These are phyloP conservation scores for Venturia effusa DNA, from an alignment of 2,329 filamentous ascomycete species.

Conservation along the genomic window DNA sequence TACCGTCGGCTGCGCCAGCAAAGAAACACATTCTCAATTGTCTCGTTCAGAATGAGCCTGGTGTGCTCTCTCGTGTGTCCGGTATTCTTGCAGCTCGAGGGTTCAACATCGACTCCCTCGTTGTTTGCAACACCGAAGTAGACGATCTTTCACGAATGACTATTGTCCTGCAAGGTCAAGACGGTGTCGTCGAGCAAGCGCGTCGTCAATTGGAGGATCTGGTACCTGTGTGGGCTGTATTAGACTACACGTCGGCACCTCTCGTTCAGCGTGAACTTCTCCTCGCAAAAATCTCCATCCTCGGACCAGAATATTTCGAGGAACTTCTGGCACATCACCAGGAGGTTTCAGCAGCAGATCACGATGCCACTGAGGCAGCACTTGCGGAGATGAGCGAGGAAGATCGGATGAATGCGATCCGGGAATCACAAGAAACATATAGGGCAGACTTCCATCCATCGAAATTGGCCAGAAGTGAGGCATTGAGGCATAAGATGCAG, in stretches of 20 bases:
- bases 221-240: conserved; percentile 94
- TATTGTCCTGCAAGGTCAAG: conserved; percentile 90
- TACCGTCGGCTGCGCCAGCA: conserved; percentile 68
- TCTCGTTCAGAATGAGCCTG: conserved; percentile 96
- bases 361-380: conserved; percentile 14
- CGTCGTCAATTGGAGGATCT: conserved; percentile 90
- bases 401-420: conserved; percentile 12
- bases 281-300: conserved; percentile 90
- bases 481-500: conserved; percentile 91
- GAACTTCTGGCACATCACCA: conserved; percentile 92
- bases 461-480: conserved; percentile 75
- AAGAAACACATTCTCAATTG: conserved; percentile 98
- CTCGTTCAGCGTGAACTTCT: conserved; percentile 93
- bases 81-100: conserved; percentile 91
- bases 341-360: conserved; percentile 59
- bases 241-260: conserved; percentile 88
- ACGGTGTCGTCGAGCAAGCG: conserved; percentile 95
- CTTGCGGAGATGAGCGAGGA: conserved; percentile 10
- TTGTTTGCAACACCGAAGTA: conserved; percentile 96
- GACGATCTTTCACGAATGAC: conserved; percentile 97
- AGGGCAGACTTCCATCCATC: conserved; percentile 74
- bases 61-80: conserved; percentile 90
- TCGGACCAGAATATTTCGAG: conserved; percentile 97
- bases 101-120: conserved; percentile 98
- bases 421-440: conserved; percentile 27